Evolutionary conservation across 2,329 filamentous ascomycete genomes (phyloP), one percentile per base, ranked within the genome.

Genomic region (Colletotrichum sp.): DNA sequence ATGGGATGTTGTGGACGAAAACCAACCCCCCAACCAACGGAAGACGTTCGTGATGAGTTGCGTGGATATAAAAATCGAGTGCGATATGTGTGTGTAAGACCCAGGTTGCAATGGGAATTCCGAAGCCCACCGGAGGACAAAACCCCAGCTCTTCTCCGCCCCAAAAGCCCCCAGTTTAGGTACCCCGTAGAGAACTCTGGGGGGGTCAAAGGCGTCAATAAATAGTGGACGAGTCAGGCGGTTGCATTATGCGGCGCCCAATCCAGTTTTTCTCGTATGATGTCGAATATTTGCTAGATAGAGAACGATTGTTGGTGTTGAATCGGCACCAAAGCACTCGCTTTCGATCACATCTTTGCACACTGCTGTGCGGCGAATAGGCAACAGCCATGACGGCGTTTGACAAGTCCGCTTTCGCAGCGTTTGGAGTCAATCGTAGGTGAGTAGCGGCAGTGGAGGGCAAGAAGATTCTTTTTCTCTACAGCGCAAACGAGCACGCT

Each of bases 181-280:
- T 10, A 10, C 36, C 16, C 61, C 61, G 61, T 70, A 70, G n/a
- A 12, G 12, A 62, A 32, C 58, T 21, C 28, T 26, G 30, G 68
- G 13, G 21, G 55, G 30, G 32, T 26, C n/a, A 32, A 7, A 14
- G 28, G 7, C 34, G 28, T 18, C 14, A 7, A 43, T n/a, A 24
- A 16, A 18, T 14, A 52, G 59, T 38, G 52, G 38, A 52, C 71
- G 68, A 71, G 62, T 71, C 67, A 71, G 59, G 61, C 21, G 24
- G 55, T 43, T 66, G 52, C 36, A 65, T 71, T 30, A 7, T 36
- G 26, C 67, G 9, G 26, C 67, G 9, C 30, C 24, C 14, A 48
- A 21, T 68, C 36, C 61, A 38, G 18, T 66, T 66, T 68, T 71
- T 66, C 28, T 71, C 52, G 67, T 74, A 62, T 38, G 67, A 62